Percentiles rank a stretch among this genome's conserved stretches.
These are phyloP conservation scores for Coniochaeta sp. DNA, from an alignment of 2,329 filamentous ascomycete genomes.

Conservation along the genomic window DNA sequence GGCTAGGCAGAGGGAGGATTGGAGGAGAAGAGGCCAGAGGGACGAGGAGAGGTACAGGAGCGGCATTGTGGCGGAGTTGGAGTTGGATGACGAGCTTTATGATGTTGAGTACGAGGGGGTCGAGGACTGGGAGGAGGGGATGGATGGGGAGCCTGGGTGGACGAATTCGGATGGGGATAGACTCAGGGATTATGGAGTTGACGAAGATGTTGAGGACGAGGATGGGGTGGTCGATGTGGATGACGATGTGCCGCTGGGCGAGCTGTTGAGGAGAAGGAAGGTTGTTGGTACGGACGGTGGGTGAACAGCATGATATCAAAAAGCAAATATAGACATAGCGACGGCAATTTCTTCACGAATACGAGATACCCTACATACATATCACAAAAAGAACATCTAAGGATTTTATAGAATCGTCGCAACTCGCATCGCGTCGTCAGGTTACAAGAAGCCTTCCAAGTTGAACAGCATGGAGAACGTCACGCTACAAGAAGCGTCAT, in stretches of 20 bases:
- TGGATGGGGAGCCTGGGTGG: conserved; percentile 55
- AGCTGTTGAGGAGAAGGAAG: conserved; percentile 52
- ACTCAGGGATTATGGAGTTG: conserved; percentile 71
- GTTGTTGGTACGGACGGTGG: conserved; percentile 12
- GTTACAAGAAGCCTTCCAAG: neutral
- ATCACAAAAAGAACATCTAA: neutral
- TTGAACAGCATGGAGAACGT: neutral
- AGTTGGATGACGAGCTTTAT: conserved; percentile 38
- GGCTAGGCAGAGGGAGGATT: conserved; percentile 40
- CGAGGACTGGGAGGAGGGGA: conserved; percentile 16
- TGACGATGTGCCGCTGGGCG: conserved; percentile 62
- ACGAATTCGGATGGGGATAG: conserved; percentile 69
- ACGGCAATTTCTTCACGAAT: neutral
- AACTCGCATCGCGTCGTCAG: neutral
- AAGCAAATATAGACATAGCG: too few species aligned
- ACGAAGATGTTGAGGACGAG: conserved; percentile 58
- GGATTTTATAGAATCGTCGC: neutral
- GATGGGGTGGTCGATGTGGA: conserved; percentile 12
- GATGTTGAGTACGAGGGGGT: conserved; percentile 15
- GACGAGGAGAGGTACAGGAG: conserved; percentile 16
- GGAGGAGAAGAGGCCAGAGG: conserved; percentile 23
- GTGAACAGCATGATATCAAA: conserved; percentile 5
- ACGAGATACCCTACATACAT: neutral
- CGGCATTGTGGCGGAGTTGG: conserved; percentile 40
- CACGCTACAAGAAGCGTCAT: neutral